Conservation (phyloP, 2,329 filamentous ascomycete genomes). For the Colletotrichum somersetense region DNA sequence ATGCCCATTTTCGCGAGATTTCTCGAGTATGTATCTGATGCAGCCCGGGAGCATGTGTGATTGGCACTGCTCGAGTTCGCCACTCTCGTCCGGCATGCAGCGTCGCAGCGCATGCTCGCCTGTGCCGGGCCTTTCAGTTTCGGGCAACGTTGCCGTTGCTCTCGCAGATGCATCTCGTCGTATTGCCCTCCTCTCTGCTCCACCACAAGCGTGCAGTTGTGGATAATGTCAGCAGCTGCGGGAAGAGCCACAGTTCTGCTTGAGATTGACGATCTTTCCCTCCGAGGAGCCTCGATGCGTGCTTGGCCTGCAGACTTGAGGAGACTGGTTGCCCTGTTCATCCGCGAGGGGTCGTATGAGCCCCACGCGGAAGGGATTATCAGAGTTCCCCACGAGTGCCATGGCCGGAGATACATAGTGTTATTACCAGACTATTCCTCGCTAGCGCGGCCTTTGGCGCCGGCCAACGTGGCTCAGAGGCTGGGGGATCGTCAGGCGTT, state of each 20-base stretch:
- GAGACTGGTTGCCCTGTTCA: not conserved
- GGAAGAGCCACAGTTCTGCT: slow-evolving; percentile 3
- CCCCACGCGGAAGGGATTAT: too few relatives aligned
- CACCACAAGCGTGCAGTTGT: not conserved
- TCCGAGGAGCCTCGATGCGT: not conserved
- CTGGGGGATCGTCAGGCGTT: not conserved
- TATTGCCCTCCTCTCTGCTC: not conserved
- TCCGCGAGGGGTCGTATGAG: not conserved
- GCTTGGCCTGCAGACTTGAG: not conserved
- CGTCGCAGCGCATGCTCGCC: not conserved
- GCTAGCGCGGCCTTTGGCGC: not conserved
- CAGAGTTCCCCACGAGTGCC: not conserved
- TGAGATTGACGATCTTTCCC: not conserved
- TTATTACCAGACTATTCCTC: not conserved
- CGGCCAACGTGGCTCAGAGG: not conserved
- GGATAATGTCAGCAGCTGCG: slow-evolving; percentile 3
- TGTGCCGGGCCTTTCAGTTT: not conserved
- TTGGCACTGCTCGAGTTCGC: not conserved
- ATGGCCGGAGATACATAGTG: not conserved
- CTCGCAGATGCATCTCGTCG: not conserved
- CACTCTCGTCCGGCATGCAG: not conserved
- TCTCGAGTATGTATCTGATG: not conserved
- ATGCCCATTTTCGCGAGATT: not conserved
- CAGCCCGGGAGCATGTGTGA: not conserved
- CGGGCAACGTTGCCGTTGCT: not conserved